These are phyloP conservation scores for Tilletia caries DNA, from an alignment of 1,284 basidiomycete species.

Conservation along the genomic window DNA sequence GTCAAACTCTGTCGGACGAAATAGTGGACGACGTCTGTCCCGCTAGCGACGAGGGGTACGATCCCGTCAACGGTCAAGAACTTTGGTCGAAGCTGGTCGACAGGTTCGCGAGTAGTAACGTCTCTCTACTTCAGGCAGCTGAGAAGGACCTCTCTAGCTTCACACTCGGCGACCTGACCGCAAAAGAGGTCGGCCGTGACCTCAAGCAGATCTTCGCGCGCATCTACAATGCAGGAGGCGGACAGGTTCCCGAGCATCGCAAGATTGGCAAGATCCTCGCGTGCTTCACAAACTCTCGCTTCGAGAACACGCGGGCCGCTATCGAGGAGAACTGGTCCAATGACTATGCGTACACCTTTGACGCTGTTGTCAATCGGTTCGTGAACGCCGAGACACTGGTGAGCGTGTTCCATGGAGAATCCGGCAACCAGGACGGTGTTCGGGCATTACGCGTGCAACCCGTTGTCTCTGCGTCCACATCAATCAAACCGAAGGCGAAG, in stretches of 20 bases:
- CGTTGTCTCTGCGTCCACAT: neutral
- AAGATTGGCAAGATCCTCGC: neutral
- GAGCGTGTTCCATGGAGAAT: neutral
- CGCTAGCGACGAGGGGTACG: too few relatives aligned
- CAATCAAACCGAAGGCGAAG: neutral
- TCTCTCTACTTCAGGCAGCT: neutral
- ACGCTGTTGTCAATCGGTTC: neutral
- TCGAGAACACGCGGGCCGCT: neutral
- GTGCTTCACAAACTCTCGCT: neutral
- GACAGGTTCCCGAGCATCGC: neutral
- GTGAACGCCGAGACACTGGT: neutral
- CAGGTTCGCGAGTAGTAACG: neutral
- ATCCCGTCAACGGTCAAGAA: neutral
- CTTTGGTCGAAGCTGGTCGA: neutral
- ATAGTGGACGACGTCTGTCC: neutral
- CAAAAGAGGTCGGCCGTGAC: neutral
- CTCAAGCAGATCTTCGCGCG: neutral
- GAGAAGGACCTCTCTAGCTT: neutral
- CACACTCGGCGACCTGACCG: neutral
- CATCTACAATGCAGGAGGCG: neutral
- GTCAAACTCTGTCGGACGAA: neutral
- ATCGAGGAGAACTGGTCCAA: neutral
- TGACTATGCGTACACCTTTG: neutral
- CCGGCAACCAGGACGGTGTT: too few relatives aligned
- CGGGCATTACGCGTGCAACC: too few relatives aligned